Base-by-base conservation (phyloP, 2,329 filamentous ascomycete genomes). In the Arthrobotrys conoides region DNA sequence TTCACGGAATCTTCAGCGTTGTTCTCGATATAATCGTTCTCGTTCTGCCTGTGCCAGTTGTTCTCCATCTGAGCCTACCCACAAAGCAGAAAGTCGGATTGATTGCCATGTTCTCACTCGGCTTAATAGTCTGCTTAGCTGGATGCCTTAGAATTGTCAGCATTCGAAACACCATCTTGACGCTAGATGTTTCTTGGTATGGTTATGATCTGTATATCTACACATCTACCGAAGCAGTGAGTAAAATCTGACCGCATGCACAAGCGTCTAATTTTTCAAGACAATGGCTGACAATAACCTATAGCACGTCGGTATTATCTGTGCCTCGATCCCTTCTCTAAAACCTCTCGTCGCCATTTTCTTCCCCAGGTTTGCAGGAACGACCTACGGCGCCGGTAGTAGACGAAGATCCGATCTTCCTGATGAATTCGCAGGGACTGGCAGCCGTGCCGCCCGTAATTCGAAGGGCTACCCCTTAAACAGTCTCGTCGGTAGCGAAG, bases 81-180 rank as follows among this genome's bases (percentile, higher is more conserved):
- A 69, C 61, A 4, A 76, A 77, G 30, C 78, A 80, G 53, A 76
- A 75, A 27, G 48, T 73, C 5, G 78, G 78, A 1, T 66, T 80
- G 16, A 77, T 80, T n/a, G 71, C 67, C 18, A 80, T 77, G 71
- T 80, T 80, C 55, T 73, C 71, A 6, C 59, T 80, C 5, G 78
- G 78, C 5, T 63, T 72, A 9, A 76, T 80, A 22, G 76, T 75
- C 20, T 79, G 76, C 41, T 66, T 79, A 30, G 76, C 76, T 9
- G 76, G 76, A 18, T 73, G 64, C 22, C 66, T 79, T 16, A 64
- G 76, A 67, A 78, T 78, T 9, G 75, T 59, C 18, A 78, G 68
- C 24, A 78, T 78, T 24, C 68, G 75, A 22, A 78, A 41, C 16
- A 72, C 68, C 24, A 78, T 78, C 20, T 24, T 78, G 14, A 78